Base-by-base conservation (phyloP, 148 eudicot genomes). In the Amaranthus hypochondriacus region DNA sequence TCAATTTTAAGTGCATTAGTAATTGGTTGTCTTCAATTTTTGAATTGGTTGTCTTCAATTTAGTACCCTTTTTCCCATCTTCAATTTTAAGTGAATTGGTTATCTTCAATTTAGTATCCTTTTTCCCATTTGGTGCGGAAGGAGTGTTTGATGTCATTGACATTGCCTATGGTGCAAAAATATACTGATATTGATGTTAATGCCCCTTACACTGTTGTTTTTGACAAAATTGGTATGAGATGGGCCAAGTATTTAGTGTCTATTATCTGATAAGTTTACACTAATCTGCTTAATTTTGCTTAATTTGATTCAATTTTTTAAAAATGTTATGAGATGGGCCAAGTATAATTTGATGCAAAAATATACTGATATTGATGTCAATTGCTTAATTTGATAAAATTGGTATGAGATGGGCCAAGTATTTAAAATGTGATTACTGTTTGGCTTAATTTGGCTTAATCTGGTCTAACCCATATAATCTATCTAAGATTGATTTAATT, bases 161-260 rank as follows among this genome's bases (percentile, higher is more conserved):
- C 0, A 84, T 95, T 47, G 96, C 92, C n/a, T 95, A 87, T 73
- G 92, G 96, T 93, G 88, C 99, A 18, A 18, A 18, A 18, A 11
- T 95, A 95, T 60, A 89, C 96, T 0, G 99, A 97, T 4, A 92
- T 95, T 47, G 98, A 95, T 66, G 82, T 85, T 11, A 90, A 95
- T 74, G 98, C 98, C 0, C 87, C 98, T 13, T 95, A 84, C 59
- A 85, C 93, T 0, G 90, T 84, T 15, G 97, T 89, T 6, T 95
- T 95, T 42, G 87, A 77, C 11, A 64, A 57, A 13, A 87, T 95
- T 56, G 97, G 98, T 13, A 85, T 95, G 96, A 88, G 81, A 42
- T 95, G 98, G 97, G 96, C 90, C 0, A 95, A 90, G 83, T 95
- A 92, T 73, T 73, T 95, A 62, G 98, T 95, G n/a, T 80, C 90